Conservation (phyloP, 148 eudicot genomes). For the Pouteria glomerata region DNA sequence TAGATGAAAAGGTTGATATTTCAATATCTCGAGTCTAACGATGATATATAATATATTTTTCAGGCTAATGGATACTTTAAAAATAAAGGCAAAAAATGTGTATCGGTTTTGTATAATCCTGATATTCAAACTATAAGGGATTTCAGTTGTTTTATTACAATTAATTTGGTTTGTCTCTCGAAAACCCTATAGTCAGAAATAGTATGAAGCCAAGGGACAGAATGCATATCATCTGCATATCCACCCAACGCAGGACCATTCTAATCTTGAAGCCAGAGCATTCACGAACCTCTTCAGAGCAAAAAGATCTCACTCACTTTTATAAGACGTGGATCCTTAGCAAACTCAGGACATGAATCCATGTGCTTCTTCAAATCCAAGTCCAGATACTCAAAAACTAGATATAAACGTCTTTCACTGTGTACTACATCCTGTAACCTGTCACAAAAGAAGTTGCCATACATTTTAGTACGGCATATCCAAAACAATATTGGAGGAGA, state of each 20-base stretch:
- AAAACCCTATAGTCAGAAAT: too few relatives aligned
- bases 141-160: too few relatives aligned
- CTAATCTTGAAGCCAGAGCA: constrained; percentile 2
- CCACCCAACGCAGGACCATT: not conserved
- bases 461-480: not conserved
- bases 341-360: constrained; percentile 89
- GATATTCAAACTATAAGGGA: too few relatives aligned
- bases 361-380: constrained; percentile 95
- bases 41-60: too few relatives aligned
- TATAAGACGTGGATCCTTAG: constrained; percentile 70
- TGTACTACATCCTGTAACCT: constrained; percentile 98
- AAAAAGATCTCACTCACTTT: constrained; percentile 59
- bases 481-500: not conserved
- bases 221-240: not conserved
- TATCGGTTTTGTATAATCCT: too few relatives aligned
- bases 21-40: too few relatives aligned
- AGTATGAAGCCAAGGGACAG: too few relatives aligned
- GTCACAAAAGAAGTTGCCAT: constrained; percentile 13
- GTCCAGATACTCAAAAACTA: constrained; percentile 97
- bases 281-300: constrained; percentile 4
- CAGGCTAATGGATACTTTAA: too few relatives aligned
- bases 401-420: constrained; percentile 86
- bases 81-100: too few relatives aligned
- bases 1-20: too few relatives aligned
- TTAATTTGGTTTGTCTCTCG: too few relatives aligned